Conservation (phyloP, 176 grass and related monocot genomes). For the Oryza nivara region DNA sequence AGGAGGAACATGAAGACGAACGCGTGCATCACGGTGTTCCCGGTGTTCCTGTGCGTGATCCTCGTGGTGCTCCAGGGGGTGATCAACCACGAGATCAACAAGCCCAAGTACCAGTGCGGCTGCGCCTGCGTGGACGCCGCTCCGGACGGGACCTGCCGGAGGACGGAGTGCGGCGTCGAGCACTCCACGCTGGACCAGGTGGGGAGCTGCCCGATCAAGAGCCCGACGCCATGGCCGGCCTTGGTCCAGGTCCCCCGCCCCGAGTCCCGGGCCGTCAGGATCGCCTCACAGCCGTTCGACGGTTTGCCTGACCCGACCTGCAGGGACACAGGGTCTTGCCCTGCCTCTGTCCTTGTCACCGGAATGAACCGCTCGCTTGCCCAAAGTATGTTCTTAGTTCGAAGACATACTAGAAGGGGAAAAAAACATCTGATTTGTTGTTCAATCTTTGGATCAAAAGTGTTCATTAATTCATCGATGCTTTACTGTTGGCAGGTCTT, state of each 20-base stretch:
- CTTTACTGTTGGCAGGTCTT: slow-evolving; percentile 51
- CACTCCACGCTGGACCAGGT: slow-evolving; percentile 83
- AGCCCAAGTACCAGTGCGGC: slow-evolving; percentile 75
- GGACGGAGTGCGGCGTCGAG: slow-evolving; percentile 70
- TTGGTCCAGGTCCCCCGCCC: slow-evolving; percentile 68
- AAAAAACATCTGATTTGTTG: background rate
- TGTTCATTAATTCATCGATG: background rate
- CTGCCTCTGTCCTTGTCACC: slow-evolving; percentile 64
- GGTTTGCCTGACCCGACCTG: slow-evolving; percentile 63
- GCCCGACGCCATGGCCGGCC: slow-evolving; percentile 62
- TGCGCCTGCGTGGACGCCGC: slow-evolving; percentile 56
- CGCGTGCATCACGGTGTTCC: slow-evolving; percentile 65
- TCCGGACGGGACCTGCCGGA: slow-evolving; percentile 49
- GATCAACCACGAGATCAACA: slow-evolving; percentile 71
- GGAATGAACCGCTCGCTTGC: slow-evolving; percentile 68
- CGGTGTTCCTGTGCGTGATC: slow-evolving; percentile 74
- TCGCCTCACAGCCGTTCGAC: slow-evolving; percentile 7
- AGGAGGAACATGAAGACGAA: slow-evolving; percentile 90
- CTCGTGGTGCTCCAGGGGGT: slow-evolving; percentile 56
- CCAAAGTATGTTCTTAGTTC: slow-evolving; percentile 43
- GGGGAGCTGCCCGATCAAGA: slow-evolving; percentile 63
- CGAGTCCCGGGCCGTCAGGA: slow-evolving; percentile 49
- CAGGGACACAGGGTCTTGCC: slow-evolving; percentile 58
- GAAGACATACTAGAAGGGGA: background rate
- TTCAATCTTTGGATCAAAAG: background rate